phyloP scores from a whole-genome alignment of 1,284 basidiomycete species.

The Trametes pubescens region DNA sequence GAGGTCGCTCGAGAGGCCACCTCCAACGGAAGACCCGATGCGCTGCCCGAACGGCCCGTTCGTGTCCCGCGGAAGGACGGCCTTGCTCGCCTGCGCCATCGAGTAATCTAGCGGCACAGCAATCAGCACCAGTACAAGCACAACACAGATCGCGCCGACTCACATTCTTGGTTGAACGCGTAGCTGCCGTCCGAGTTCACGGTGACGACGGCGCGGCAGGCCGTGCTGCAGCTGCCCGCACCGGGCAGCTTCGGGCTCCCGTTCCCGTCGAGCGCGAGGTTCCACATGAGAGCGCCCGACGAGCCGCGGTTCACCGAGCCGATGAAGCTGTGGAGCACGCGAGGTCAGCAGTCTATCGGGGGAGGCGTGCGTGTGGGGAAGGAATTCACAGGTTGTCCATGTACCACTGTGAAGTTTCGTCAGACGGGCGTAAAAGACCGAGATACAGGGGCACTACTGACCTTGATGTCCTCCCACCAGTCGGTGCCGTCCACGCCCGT shows the following conservation, averaged over 20 bases:
- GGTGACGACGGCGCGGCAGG: slow-evolving; percentile 73
- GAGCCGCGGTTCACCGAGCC: slow-evolving; percentile 56
- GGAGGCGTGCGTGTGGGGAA: neutral
- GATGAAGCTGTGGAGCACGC: slow-evolving; percentile 44
- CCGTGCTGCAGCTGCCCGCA: slow-evolving; percentile 65
- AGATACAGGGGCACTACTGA: slow-evolving; percentile 33
- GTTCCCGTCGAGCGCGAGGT: slow-evolving; percentile 67
- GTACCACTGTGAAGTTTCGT: slow-evolving; percentile 61
- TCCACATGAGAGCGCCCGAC: slow-evolving; percentile 74
- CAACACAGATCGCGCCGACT: slow-evolving; percentile 31
- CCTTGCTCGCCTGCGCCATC: slow-evolving; percentile 78
- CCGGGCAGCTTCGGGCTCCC: slow-evolving; percentile 72
- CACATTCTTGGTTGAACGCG: slow-evolving; percentile 76
- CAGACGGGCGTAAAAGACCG: neutral
- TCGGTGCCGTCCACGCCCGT: slow-evolving; percentile 60
- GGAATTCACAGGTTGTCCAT: slow-evolving; percentile 59
- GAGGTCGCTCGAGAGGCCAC: slow-evolving; percentile 61
- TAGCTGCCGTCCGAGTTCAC: slow-evolving; percentile 70
- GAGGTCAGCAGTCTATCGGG: neutral
- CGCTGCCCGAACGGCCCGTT: slow-evolving; percentile 74
- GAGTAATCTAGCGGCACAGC: slow-evolving; percentile 60
- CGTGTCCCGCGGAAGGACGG: slow-evolving; percentile 68
- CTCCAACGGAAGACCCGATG: slow-evolving; percentile 69
- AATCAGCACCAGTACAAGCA: neutral
- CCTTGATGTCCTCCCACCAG: slow-evolving; percentile 83